phyloP scores from a whole-genome alignment of 2,329 filamentous ascomycete species.

The Apiospora phragmitis region DNA sequence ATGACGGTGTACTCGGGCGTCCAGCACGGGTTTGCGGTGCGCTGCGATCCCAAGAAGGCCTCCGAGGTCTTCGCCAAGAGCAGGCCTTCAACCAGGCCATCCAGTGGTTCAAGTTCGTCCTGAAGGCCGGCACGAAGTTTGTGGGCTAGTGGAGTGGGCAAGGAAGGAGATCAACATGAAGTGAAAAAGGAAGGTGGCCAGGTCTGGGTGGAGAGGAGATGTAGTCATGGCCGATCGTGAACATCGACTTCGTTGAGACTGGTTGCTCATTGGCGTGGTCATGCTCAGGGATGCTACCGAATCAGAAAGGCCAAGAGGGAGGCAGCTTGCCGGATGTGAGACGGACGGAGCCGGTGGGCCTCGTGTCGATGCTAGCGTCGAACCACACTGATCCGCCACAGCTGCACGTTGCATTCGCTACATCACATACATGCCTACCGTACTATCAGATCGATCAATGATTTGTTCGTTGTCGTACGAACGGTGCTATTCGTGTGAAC shows the following conservation, averaged over 20 bases:
- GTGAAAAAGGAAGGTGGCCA: neutral
- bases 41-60: constrained; percentile 58
- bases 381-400: neutral
- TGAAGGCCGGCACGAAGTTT: neutral
- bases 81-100: constrained; percentile 17
- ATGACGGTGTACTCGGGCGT: constrained; percentile 71
- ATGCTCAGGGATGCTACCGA: neutral
- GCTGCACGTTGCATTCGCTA: neutral
- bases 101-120: constrained; percentile 49
- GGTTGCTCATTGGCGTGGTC: neutral
- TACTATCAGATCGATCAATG: neutral
- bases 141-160: neutral
- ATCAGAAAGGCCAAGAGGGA: neutral
- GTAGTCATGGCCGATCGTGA: neutral
- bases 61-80: constrained; percentile 49
- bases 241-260: neutral
- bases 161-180: neutral
- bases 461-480: neutral
- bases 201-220: neutral
- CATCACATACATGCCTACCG: neutral
- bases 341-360: neutral
- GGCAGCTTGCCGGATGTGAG: neutral
- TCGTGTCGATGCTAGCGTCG: neutral
- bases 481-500: neutral
- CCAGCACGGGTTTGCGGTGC: constrained; percentile 71